Evolutionary conservation across 371 early-diverging fungal genomes (phyloP), one percentile per base, ranked within the genome.

Genomic region (Mortierella sp.): DNA sequence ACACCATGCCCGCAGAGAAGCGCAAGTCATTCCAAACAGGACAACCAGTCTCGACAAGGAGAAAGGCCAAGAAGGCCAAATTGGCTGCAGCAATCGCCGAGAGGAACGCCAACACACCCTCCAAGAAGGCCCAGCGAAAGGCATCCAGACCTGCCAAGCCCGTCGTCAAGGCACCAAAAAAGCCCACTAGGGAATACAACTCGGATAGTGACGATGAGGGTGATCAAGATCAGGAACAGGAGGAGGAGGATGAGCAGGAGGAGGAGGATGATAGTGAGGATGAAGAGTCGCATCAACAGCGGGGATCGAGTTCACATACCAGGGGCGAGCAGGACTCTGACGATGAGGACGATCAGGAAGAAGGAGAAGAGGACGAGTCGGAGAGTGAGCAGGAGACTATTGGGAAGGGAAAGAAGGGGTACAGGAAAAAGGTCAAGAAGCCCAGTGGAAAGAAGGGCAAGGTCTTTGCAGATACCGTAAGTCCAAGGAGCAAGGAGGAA

Each of bases 391-490:
- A 70, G 31, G 81, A 71, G 39, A 64, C 63, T 1, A 64, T 77
- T 29, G 74, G 74, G 19, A 81, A 68, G 65, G 78, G 74, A 37
- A 77, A 71, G 69, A 81, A 81, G 63, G 82, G 82, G 2, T 81
- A 69, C 71, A 77, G 43, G 73, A 73, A 63, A 48, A 81, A 81
- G 50, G 69, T 71, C 69, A 81, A 81, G 64, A 81, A 81, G 69
- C 82, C 82, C 31, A 81, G 82, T 24, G 82, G 82, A 41, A 81
- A 81, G 74, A 81, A 81, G 45, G 82, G 82, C 66, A 81, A 81
- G 40, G 70, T 81, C 53, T 81, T 81, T 74, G 82, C 71, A 26
- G 77, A 81, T 43, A 81, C 74, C 37, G 82, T 77, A 74, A 39
- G 82, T 73, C 13, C 22, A 26, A 7, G 8, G 8, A 8, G 9